Base-by-base conservation (phyloP, 306 rosid species). In the Potentilla sterilis region DNA sequence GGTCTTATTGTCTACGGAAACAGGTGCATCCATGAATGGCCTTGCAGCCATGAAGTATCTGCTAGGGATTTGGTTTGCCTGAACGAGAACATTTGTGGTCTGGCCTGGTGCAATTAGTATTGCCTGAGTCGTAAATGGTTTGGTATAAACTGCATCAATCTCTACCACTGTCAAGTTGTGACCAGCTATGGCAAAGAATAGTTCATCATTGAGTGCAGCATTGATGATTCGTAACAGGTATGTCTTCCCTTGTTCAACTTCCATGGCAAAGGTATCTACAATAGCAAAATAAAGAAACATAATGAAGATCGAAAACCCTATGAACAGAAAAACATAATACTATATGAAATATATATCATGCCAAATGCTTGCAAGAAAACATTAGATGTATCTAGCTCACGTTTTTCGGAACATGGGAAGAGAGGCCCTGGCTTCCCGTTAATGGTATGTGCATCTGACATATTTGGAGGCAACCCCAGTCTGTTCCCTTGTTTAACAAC, bases 121-220 rank as follows among this genome's bases (percentile, higher is more conserved):
- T 24, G 81, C 76, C 22, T 70, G 70, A 9, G 81, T 55, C 59
- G 73, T 70, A n/a, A 83, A 79, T 15, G 81, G 86, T 47, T 83
- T 83, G 16, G 86, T 75, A 40, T 83, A 83, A 2, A 70, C 83
- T 6, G 86, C 83, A 52, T 83, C 83, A 38, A 83, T 44, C 68
- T 79, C 86, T 12, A 83, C 78, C 21, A 83, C 86, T 4, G 81
- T 75, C 78, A 83, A 3, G 73, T 66, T 71, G 48, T 83, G 86
- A 32, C 73, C 83, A 0, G 81, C 76, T 24, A 83, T 64, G 62
- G 75, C 83, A 9, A 83, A 83, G 74, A 83, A 79, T 22, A 83
- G 72, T 58, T 79, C 86, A 41, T 83, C 83, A 64, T 83, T 83
- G 40, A 83, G 80, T 44, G 86, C 86, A 75, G 81, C 83, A 48